Base-by-base conservation (phyloP, 78 protist species). In the Planoprotostelium fungivorum region DNA sequence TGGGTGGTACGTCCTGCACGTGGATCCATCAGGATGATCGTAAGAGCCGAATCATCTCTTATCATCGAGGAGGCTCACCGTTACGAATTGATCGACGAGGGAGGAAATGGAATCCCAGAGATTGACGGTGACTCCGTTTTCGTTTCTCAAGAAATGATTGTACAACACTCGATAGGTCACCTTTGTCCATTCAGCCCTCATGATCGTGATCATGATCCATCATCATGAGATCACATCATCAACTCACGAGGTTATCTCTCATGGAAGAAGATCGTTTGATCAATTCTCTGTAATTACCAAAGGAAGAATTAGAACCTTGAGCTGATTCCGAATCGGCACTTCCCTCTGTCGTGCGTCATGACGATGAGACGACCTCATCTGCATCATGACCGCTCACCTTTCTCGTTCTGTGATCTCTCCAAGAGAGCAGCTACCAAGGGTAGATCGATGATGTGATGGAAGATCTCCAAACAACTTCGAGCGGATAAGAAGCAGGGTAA, bases 101-200 rank as follows among this genome's bases (percentile, higher is more conserved):
- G 73, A 5, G 31, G 5, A 16, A 25, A 51, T 16, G 16, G 73
- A 51, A 16, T 51, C 73, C 95, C 95, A 93, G 86, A 93, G 89
- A n/a, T 93, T 93, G 0, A 93, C 86, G 28, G 85, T 84, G 29
- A 93, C 92, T 38, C 95, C 95, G 90, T 84, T 38, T 63, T 93
- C 95, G 63, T 89, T 93, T 34, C 95, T 39, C 37, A 93, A 35
- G 35, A 93, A 38, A 83, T 93, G 89, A 0, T 93, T 93, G 28
- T 89, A 93, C 1, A 93, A 87, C 83, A 93, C 95, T 34, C 95
- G 35, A 36, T 89, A 87, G 37, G 86, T 91, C 39, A 90, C 90
- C 92, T 0, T 90, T 89, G 35, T 92, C 94, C n/a, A n/a, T n/a
- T n/a, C n/a, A n/a, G n/a, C n/a, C n/a, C n/a, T n/a, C n/a, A n/a